Conservation (phyloP, 345 rosid genomes). For the Psidium friedrichsthalianum region DNA sequence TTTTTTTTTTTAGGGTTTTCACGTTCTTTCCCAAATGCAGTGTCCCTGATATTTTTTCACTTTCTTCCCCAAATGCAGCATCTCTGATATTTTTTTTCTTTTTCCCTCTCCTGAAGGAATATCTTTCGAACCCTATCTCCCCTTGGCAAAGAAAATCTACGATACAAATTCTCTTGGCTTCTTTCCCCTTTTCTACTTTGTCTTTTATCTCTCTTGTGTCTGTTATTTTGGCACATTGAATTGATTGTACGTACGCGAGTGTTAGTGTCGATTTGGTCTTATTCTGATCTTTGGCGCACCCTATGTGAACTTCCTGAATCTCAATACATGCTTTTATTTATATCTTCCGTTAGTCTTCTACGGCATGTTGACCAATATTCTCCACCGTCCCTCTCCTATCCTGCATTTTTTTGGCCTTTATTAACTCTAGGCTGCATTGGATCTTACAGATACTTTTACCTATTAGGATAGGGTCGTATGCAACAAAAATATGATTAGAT, state of each 20-base stretch:
- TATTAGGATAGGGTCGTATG: accelerated
- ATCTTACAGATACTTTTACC: accelerated
- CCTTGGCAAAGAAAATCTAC: neutral
- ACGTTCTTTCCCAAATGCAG: no score
- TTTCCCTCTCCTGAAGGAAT: neutral
- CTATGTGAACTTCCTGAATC: neutral
- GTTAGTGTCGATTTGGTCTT: neutral
- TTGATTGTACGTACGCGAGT: neutral
- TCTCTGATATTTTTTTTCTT: neutral
- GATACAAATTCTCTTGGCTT: neutral
- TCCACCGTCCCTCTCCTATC: neutral
- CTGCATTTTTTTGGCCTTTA: neutral
- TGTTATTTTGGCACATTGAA: neutral
- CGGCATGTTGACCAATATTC: neutral
- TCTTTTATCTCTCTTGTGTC: neutral
- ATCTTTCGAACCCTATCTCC: neutral
- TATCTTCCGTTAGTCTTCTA: neutral
- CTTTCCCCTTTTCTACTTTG: neutral
- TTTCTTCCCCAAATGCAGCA: neutral
- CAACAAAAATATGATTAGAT: accelerated
- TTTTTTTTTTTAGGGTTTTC: no score
- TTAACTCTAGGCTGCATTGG: neutral
- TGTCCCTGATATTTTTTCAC: no score
- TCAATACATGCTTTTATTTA: neutral
- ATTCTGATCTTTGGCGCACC: neutral